These are phyloP conservation scores for Aspergillus latus DNA, from an alignment of 2,329 filamentous ascomycete species.

Conservation along the genomic window DNA sequence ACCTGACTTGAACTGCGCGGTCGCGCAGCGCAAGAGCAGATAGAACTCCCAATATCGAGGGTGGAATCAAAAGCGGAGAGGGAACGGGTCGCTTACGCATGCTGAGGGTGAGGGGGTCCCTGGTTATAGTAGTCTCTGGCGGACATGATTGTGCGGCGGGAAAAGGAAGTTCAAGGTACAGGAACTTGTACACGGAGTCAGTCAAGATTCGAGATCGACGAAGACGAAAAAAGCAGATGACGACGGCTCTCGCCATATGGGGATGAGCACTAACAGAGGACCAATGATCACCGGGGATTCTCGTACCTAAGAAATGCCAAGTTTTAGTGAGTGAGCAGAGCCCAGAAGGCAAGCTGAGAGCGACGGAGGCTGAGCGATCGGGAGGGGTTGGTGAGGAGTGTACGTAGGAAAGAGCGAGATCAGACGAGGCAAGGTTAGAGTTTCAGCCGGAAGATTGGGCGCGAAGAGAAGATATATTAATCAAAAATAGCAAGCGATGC, in stretches of 20 bases:
- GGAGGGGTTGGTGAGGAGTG: neutral
- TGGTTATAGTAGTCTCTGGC: slow-evolving; percentile 24
- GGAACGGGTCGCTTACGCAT: slow-evolving; percentile 34
- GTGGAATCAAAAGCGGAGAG: neutral
- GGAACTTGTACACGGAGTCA: too few relatives aligned
- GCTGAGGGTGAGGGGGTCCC: slow-evolving; percentile 36
- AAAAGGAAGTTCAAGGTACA: neutral
- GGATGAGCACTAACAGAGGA: slow-evolving; percentile 2
- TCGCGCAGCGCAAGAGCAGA: neutral
- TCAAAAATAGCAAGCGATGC: neutral
- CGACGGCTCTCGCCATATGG: slow-evolving; percentile 4
- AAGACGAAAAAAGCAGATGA: neutral
- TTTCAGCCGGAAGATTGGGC: neutral
- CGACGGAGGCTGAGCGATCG: neutral
- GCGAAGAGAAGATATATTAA: slow-evolving; percentile 2
- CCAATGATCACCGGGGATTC: slow-evolving; percentile 20
- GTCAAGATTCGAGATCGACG: too few relatives aligned
- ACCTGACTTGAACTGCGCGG: neutral
- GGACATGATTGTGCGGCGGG: slow-evolving; percentile 20
- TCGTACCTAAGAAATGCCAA: slow-evolving; percentile 27
- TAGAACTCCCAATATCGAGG: neutral
- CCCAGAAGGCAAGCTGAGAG: neutral
- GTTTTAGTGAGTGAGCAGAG: slow-evolving; percentile 12
- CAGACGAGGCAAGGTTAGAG: neutral
- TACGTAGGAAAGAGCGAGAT: neutral